Base-by-base conservation (phyloP, 2,329 filamentous ascomycete species). In the Arthrobotrys entomopaga region DNA sequence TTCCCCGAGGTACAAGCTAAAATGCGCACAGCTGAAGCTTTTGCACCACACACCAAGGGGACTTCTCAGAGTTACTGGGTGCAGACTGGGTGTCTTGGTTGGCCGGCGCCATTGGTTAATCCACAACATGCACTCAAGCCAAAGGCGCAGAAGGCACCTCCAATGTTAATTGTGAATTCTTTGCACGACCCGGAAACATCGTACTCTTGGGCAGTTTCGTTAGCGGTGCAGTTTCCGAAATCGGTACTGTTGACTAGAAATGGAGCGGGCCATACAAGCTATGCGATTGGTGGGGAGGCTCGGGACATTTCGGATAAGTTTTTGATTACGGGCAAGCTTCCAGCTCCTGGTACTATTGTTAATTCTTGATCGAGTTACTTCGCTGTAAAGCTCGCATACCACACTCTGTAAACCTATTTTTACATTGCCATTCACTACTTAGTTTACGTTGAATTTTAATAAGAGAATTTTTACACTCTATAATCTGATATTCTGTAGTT, bases 261-360 rank as follows among this genome's bases (percentile, higher is more conserved):
- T 42, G 83, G 82, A 2, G 77, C 79, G 50, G 82, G 82, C 0
- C 82, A 84, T 65, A 82, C 81, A 54, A 83, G 81, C 59, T 81
- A 81, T 48, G 56, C 77, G 4, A 59, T 78, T 10, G 76, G 76
- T 26, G 82, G 81, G 0, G 79, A 80, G 59, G 80, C 82, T 3
- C 76, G 80, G 11, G 59, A 73, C 13, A 76, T 79, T 1, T 80
- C 81, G 24, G 79, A 80, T 65, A 64, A 75, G 2, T 83, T 81
- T 66, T 67, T 83, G 13, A 52, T 83, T 6, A 79, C 79, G 52
- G 76, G 80, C 48, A 79, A 76, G 19, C 67, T 81, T 13, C 82
- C 81, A 65, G 66, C 84, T 19, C 48, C 48, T 19, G 48, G 48
- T 6, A 50, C n/a, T 50, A n/a, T 19, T 13, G 42, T 46, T 7